Base-by-base conservation (phyloP, 805 yeast genomes). In the Candida silvicultrix region DNA sequence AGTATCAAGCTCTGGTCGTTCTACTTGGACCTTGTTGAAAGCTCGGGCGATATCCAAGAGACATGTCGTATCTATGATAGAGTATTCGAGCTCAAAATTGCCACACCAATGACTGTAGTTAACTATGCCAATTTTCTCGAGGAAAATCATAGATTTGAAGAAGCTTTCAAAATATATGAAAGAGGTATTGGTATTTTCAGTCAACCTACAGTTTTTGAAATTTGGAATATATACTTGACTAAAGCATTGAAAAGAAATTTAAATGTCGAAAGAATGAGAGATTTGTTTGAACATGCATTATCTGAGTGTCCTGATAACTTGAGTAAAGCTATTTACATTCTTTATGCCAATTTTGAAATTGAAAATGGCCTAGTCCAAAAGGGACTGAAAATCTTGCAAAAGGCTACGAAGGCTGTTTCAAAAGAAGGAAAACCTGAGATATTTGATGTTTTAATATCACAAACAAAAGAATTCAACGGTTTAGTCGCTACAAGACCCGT, bases 241-340 rank as follows among this genome's bases (percentile, higher is more conserved):
- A 79, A 76, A 45, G 73, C 79, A 0, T 51, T 82, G 29, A 54
- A 61, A 29, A 50, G 59, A 40, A 38, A 49, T 1, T 50, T 75
- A 20, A 63, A 69, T 2, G 46, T 67, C 2, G 89, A 83, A 51
- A 64, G 83, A 49, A 64, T 85, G 6, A 67, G 96, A 34, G 95
- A 86, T 47, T 56, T 85, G 15, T 89, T 86, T 65, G 96, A 88
- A 41, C 78, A 80, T 39, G 75, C 89, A 5, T 53, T 86, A 4
- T 69, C 66, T 5, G 67, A 60, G 1, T 71, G 86, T 50, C 84
- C 86, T 0, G 42, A 64, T 0, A 63, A 71, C 20, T 55, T 71
- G n/a, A 68, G 74, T 40, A 74, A 75, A 46, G 60, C 78, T 0
- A 65, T 88, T 0, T 74, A 69, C 51, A 46, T 80, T 2, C 54